phyloP scores from a whole-genome alignment of 2,329 filamentous ascomycete genomes.

The Tolypocladium guangdongense region DNA sequence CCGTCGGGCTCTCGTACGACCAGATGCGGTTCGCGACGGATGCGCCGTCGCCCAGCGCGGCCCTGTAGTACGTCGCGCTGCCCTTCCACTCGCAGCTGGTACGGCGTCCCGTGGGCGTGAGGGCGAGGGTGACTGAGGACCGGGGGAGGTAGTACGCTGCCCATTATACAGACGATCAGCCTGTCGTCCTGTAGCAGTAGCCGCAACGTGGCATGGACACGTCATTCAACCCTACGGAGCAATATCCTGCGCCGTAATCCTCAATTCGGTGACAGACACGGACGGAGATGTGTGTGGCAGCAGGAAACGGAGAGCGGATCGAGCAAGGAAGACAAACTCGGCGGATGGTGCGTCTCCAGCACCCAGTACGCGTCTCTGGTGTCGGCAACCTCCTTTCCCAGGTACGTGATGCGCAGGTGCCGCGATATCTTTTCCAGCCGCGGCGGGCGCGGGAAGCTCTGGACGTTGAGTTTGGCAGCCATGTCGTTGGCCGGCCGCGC shows the following conservation, averaged over 20 bases:
- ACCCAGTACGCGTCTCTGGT: constrained; percentile 51
- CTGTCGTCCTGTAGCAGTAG: not conserved
- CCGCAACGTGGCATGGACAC: not conserved
- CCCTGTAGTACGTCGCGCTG: constrained; percentile 44
- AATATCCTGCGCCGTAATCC: not conserved
- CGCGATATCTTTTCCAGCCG: constrained; percentile 40
- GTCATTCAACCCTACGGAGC: too few species aligned
- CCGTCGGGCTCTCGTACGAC: constrained; percentile 45
- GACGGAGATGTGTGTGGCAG: not conserved
- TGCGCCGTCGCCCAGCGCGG: constrained; percentile 27
- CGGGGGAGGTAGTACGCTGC: constrained; percentile 50
- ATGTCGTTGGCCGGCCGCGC: constrained; percentile 21
- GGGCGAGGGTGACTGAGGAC: constrained; percentile 32
- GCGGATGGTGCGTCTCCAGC: constrained; percentile 51
- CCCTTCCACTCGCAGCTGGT: constrained; percentile 53
- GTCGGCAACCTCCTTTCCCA: constrained; percentile 43
- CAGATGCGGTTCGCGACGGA: constrained; percentile 42
- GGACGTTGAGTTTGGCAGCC: constrained; percentile 38
- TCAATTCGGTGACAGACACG: not conserved
- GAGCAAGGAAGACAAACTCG: constrained; percentile 29
- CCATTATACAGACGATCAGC: not conserved
- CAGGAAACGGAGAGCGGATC: not conserved
- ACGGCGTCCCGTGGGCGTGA: constrained; percentile 31
- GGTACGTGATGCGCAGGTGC: constrained; percentile 46
- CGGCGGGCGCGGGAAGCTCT: constrained; percentile 47